A percentile compares a stretch with the other conserved stretches of the same genome.
phyloP scores from a whole-genome alignment of 129 eudicot genomes.

The Flaveria ramosissima region DNA sequence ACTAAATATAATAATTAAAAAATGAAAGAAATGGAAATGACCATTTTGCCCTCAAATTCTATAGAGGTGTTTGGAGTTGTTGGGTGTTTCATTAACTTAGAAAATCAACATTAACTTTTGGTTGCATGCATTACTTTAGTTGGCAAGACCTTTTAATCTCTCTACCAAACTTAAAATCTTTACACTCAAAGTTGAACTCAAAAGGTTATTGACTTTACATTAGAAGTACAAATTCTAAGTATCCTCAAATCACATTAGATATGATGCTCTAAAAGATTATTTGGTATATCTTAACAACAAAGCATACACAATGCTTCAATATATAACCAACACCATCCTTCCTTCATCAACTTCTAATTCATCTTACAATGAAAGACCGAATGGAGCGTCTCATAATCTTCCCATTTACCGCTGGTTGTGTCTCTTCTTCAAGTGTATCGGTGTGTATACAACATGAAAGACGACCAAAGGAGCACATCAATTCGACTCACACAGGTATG shows the following conservation, averaged over 20 bases:
- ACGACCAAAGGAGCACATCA: slow-evolving; percentile 39
- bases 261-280: slow-evolving; percentile 28
- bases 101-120: slow-evolving; percentile 45
- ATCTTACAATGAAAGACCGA: slow-evolving; percentile 55
- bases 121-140: slow-evolving; percentile 44
- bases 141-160: slow-evolving; percentile 40
- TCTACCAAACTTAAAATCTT: slow-evolving; percentile 46
- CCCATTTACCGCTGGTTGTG: slow-evolving; percentile 70
- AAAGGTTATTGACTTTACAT: slow-evolving; percentile 46
- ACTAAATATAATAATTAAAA: not conserved
- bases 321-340: slow-evolving; percentile 19
- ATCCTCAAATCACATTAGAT: slow-evolving; percentile 22
- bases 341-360: slow-evolving; percentile 28
- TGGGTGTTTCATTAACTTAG: slow-evolving; percentile 41
- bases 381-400: slow-evolving; percentile 69
- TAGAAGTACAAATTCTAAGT: slow-evolving; percentile 32
- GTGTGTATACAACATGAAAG: slow-evolving; percentile 47
- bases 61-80: slow-evolving; percentile 38
- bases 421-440: slow-evolving; percentile 68
- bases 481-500: slow-evolving; percentile 45
- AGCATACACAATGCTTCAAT: slow-evolving; percentile 29
- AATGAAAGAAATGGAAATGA: not conserved
- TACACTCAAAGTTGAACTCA: slow-evolving; percentile 36
- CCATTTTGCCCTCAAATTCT: slow-evolving; percentile 11
- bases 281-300: slow-evolving; percentile 29